Base-by-base conservation (phyloP, 768 basidiomycete species). In the Calocera cornea region DNA sequence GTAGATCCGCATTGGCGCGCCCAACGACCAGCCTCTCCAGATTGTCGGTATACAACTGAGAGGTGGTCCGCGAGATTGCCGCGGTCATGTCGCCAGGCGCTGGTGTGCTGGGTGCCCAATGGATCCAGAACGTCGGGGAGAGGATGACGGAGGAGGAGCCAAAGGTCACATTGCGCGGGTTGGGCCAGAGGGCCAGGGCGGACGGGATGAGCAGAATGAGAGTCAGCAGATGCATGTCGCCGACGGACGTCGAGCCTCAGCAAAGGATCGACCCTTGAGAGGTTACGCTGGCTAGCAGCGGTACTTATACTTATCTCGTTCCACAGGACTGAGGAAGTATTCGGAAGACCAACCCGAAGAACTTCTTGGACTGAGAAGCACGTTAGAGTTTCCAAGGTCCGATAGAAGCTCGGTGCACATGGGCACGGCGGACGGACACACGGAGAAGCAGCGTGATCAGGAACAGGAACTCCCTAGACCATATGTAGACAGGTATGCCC, bases 11-110 rank as follows among this genome's bases (percentile, higher is more conserved):
- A 24, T 49, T 65, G 41, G 67, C 69, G 10, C 69, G 67, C 2
- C 68, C 69, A 3, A 68, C 65, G 33, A 68, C 69, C 19, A 70
- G 38, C n/a, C 68, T 29, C 47, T 66, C 65, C 10, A 66, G 54
- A n/a, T 66, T 68, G 64, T 70, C 69, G 19, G 50, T 63, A 14
- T 33, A 34, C 11, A 70, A 24, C 34, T 65, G 36, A 27, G 34
- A 2, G 19, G 64, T 34, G 10, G 69, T 66, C 5, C 69, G 64
- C 27, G 67, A 41, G 19, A 68, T 34, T 1, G 69, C 69, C 24
- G 63, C 65, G 3, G 54, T 41, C 27, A 70, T 41, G 34, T 70
- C 69, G 16, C 34, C 34, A 24, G 69, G 69, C 10, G 65, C 64
- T 36, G 66, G 68, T 14, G 38, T 22, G 14, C 66, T 27, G 27